These are phyloP conservation scores for Craspedostauros australis DNA, from an alignment of 108 stramenopile genomes.

Conservation along the genomic window DNA sequence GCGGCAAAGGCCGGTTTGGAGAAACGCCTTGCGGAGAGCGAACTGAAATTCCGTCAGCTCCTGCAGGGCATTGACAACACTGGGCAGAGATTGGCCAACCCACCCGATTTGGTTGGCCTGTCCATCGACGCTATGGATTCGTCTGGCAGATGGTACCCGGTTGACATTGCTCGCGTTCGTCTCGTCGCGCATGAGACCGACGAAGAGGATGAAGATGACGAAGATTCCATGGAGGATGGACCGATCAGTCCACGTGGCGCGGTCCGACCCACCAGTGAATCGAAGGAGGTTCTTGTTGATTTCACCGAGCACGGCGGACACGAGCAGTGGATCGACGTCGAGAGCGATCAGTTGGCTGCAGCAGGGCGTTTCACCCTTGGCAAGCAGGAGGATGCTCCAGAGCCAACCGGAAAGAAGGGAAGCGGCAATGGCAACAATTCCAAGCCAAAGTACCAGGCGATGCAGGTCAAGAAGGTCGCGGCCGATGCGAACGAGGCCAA, in stretches of 20 bases:
- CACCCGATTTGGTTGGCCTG: constrained; percentile 38
- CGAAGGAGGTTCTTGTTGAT: constrained; percentile 61
- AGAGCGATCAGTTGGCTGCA: constrained; percentile 73
- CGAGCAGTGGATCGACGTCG: constrained; percentile 79
- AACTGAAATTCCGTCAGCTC: constrained; percentile 50
- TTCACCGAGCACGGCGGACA: constrained; percentile 67
- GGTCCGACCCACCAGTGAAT: constrained; percentile 1
- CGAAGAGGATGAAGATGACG: constrained; percentile 24
- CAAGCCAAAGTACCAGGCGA: constrained; percentile 36
- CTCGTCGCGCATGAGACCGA: constrained; percentile 35
- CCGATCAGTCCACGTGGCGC: too few relatives aligned
- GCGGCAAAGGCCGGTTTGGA: constrained; percentile 78
- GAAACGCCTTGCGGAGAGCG: constrained; percentile 62
- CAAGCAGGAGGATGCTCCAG: constrained; percentile 16
- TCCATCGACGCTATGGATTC: constrained; percentile 79
- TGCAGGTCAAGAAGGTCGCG: constrained; percentile 38
- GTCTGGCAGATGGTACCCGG: constrained; percentile 77
- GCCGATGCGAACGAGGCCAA: constrained; percentile 20
- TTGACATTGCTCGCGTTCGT: constrained; percentile 51
- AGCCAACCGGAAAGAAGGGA: constrained; percentile 4
- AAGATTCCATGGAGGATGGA: background rate
- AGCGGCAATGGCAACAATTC: constrained; percentile 17
- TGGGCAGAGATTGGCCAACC: constrained; percentile 34
- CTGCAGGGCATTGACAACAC: constrained; percentile 56
- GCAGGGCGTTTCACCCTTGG: constrained; percentile 68